Conservation (phyloP, 1,139 yeast species). For the Sugiyamaella paludigena region DNA sequence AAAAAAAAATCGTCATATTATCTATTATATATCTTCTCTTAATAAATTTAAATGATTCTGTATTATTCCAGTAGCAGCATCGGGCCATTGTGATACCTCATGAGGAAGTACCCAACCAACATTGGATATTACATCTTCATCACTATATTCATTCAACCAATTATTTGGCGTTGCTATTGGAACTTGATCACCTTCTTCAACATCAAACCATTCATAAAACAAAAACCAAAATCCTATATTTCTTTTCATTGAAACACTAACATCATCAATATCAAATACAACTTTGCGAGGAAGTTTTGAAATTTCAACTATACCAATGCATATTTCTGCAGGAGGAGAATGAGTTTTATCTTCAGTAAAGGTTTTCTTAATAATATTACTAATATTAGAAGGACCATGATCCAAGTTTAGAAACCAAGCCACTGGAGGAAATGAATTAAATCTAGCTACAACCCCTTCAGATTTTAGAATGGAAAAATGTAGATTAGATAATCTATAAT, state of each 20-base stretch:
- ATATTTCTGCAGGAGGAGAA: slow-evolving; percentile 6
- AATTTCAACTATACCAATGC: slow-evolving; percentile 8
- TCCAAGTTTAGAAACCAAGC: not conserved
- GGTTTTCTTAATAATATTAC: not conserved
- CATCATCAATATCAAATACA: slow-evolving; percentile 5
- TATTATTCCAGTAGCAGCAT: slow-evolving; percentile 3
- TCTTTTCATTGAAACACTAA: slow-evolving; percentile 9
- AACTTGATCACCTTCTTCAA: slow-evolving; percentile 1
- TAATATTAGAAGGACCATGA: not conserved
- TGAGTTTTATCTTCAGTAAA: not conserved
- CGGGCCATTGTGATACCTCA: slow-evolving; percentile 7
- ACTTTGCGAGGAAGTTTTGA: not conserved
- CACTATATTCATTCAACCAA: not conserved
- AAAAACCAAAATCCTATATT: slow-evolving; percentile 10
- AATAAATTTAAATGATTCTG: slow-evolving; percentile 10
- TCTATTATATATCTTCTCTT: not conserved
- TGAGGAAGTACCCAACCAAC: slow-evolving; percentile 9
- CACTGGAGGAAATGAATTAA: slow-evolving; percentile 8
- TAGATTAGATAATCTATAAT: slow-evolving; percentile 8
- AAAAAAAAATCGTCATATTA: no score
- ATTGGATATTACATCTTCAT: not conserved
- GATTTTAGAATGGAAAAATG: slow-evolving; percentile 6
- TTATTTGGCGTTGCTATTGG: slow-evolving; percentile 9
- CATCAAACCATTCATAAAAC: slow-evolving; percentile 9
- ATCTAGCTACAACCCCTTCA: slow-evolving; percentile 5